phyloP scores from a whole-genome alignment of 352 stramenopile genomes.

The Hyaloperonospora brassicae region DNA sequence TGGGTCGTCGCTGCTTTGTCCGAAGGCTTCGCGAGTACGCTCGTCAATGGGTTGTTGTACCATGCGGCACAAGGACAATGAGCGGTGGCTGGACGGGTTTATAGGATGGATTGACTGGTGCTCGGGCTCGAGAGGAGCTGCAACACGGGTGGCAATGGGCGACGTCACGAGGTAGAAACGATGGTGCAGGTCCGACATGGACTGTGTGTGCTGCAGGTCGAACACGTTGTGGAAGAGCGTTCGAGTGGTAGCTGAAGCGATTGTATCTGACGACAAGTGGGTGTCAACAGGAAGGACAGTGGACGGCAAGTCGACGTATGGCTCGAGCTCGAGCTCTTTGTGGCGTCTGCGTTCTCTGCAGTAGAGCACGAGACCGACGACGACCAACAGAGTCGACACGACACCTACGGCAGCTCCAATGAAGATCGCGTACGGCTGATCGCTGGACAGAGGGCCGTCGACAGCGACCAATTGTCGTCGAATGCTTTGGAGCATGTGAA shows the following conservation, averaged over 20 bases:
- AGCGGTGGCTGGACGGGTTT: slow-evolving; percentile 4
- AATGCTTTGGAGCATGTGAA: slow-evolving; percentile 5
- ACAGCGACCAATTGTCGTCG: slow-evolving; percentile 2
- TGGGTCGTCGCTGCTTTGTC: slow-evolving; percentile 10
- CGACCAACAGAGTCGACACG: slow-evolving; percentile 21
- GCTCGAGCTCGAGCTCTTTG: slow-evolving; percentile 24
- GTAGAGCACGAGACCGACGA: slow-evolving; percentile 18
- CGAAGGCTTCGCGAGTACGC: slow-evolving; percentile 7
- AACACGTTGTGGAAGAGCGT: slow-evolving; percentile 1
- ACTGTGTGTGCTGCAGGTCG: slow-evolving; percentile 7
- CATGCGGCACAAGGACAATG: neutral
- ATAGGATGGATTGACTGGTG: slow-evolving; percentile 7
- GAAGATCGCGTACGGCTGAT: slow-evolving; percentile 26
- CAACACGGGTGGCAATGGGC: slow-evolving; percentile 6
- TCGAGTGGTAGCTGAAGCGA: slow-evolving; percentile 12
- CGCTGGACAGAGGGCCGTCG: slow-evolving; percentile 3
- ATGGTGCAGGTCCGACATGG: slow-evolving; percentile 10
- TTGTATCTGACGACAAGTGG: slow-evolving; percentile 22
- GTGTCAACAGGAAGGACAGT: slow-evolving; percentile 12
- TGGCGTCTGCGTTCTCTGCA: slow-evolving; percentile 23
- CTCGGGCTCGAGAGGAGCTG: slow-evolving; percentile 12
- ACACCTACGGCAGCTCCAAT: slow-evolving; percentile 26
- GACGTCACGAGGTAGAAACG: slow-evolving; percentile 33
- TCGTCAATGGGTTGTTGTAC: slow-evolving; percentile 3
- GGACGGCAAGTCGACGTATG: slow-evolving; percentile 27